Percentiles rank a stretch among this genome's conserved stretches.
These are phyloP conservation scores for Leccinum sublutescens DNA, from an alignment of 768 basidiomycete genomes.

Conservation along the genomic window DNA sequence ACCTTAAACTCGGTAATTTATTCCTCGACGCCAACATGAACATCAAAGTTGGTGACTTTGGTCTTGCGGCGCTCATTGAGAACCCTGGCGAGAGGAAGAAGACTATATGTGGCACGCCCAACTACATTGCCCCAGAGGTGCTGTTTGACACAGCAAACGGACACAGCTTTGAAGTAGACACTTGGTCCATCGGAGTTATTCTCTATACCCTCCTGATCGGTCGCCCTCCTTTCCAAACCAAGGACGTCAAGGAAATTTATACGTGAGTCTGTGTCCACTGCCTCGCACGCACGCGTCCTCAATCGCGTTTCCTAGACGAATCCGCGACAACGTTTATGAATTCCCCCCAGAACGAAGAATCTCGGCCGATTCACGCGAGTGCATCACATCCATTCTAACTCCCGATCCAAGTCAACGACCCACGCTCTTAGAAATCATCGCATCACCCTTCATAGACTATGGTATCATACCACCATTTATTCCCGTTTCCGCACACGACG, in stretches of 20 bases:
- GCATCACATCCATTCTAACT: conserved; percentile 84
- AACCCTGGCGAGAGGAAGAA: conserved; percentile 96
- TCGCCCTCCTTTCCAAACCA: conserved; percentile 97
- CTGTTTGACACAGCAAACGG: conserved; percentile 94
- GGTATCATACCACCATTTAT: conserved; percentile 83
- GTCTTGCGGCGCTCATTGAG: conserved; percentile 94
- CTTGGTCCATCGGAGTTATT: conserved; percentile 97
- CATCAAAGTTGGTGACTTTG: conserved; percentile 96
- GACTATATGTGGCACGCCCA: conserved; percentile 98
- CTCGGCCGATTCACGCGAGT: conserved; percentile 67
- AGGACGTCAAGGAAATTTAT: conserved; percentile 96
- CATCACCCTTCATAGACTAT: conserved; percentile 78
- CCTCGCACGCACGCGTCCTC: not conserved
- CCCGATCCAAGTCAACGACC: conserved; percentile 72
- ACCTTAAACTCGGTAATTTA: conserved; percentile 94
- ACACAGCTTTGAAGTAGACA: conserved; percentile 97
- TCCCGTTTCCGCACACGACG: conserved; percentile 74
- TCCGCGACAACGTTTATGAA: conserved; percentile 90
- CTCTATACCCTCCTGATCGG: conserved; percentile 93
- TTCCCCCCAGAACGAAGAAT: conserved; percentile 79
- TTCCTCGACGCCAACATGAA: conserved; percentile 93
- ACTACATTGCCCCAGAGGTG: conserved; percentile 98
- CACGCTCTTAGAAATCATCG: conserved; percentile 78
- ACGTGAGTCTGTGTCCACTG: conserved; percentile 49
- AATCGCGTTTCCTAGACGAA: conserved; percentile 55